These are phyloP conservation scores for Lipomyces spencermartinsiae DNA, from an alignment of 805 yeast species.

Conservation along the genomic window DNA sequence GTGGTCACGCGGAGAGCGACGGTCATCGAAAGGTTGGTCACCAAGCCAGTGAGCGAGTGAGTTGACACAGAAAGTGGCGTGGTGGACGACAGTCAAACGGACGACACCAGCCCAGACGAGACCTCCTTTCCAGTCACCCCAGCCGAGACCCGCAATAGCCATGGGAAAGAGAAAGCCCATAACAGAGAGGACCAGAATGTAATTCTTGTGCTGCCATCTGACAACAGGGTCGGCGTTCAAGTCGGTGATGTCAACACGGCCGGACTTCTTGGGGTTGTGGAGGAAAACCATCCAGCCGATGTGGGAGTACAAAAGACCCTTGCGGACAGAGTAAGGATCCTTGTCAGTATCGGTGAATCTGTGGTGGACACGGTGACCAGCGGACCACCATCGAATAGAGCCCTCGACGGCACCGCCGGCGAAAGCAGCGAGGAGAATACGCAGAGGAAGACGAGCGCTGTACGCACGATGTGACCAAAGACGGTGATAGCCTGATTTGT, in stretches of 20 bases:
- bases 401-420: constrained; percentile 82
- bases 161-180: constrained; percentile 70
- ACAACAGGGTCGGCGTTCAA: constrained; percentile 63
- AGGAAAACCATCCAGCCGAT: constrained; percentile 83
- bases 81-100: constrained; percentile 76
- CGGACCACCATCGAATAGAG: constrained; percentile 77
- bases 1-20: constrained; percentile 75
- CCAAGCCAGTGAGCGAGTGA: constrained; percentile 84
- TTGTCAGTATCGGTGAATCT: constrained; percentile 84
- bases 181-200: constrained; percentile 58
- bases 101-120: constrained; percentile 77
- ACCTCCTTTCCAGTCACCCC: constrained; percentile 82
- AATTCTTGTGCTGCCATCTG: constrained; percentile 75
- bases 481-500: constrained; percentile 63
- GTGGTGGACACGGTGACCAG: constrained; percentile 88
- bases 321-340: constrained; percentile 85
- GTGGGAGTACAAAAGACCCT: constrained; percentile 83
- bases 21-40: constrained; percentile 73
- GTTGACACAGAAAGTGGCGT: constrained; percentile 76
- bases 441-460: constrained; percentile 54
- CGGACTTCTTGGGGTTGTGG: constrained; percentile 69
- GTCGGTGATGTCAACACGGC: constrained; percentile 70
- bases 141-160: constrained; percentile 64
- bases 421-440: constrained; percentile 58
- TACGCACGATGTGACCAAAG: constrained; percentile 71